Conservation (phyloP, 306 rosid genomes). For the Cucurbita pepo region DNA sequence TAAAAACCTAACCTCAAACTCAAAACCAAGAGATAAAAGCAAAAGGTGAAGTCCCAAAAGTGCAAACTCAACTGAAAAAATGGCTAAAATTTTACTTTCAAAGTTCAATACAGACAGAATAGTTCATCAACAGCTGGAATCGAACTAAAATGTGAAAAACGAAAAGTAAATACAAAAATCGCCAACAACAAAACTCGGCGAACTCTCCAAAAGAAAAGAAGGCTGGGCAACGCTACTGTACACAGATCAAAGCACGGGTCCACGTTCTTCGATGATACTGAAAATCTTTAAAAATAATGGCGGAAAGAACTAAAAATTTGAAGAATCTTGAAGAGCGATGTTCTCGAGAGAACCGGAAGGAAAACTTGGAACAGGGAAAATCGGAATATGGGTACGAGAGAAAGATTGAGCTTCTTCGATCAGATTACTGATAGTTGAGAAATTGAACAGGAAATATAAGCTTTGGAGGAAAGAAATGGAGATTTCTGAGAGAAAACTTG, state of each 20-base stretch:
- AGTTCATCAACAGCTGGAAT: constrained; percentile 1
- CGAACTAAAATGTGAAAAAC: constrained; percentile 8
- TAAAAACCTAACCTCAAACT: constrained; percentile 4
- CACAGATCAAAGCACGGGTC: constrained; percentile 33
- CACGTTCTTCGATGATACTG: constrained; percentile 12
- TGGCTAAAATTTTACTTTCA: constrained; percentile 7
- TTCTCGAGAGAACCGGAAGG: constrained; percentile 18
- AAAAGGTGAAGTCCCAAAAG: constrained; percentile 6
- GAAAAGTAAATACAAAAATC: background rate
- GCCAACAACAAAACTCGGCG: constrained; percentile 13
- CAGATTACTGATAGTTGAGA: background rate
- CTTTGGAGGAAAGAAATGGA: background rate
- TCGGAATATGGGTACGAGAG: background rate
- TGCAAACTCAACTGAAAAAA: constrained; percentile 6
- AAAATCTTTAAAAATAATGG: constrained; percentile 1
- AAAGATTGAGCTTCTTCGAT: background rate
- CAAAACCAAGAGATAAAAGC: constrained; percentile 6
- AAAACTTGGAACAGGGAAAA: background rate
- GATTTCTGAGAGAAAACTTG: background rate
- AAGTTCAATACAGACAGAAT: constrained; percentile 6
- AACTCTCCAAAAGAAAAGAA: constrained; percentile 34
- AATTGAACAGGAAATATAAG: background rate
- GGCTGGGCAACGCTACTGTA: constrained; percentile 24
- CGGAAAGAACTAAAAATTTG: constrained; percentile 13
- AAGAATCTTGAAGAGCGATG: constrained; percentile 35